Evolutionary conservation across 805 yeast genomes (phyloP).

Genomic region (Nakazawaea laoshanensis): DNA sequence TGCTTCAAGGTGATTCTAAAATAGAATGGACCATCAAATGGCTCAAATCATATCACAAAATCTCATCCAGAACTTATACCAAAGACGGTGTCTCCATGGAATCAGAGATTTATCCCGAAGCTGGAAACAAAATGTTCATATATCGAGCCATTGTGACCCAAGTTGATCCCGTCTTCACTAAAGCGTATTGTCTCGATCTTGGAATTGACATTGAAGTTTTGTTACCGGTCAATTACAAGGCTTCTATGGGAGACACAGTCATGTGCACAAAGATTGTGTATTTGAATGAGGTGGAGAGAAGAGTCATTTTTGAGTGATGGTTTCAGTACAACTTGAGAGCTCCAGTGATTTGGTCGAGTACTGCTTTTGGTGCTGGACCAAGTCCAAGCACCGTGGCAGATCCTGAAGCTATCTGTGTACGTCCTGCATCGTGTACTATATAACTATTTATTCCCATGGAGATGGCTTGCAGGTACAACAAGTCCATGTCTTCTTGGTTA

Average conservation of each 20-base stretch:
- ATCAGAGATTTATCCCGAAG: too few species aligned
- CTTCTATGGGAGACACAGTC: slow-evolving; percentile 34
- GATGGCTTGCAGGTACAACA: slow-evolving; percentile 72
- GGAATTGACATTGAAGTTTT: slow-evolving; percentile 37
- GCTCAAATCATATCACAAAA: slow-evolving; percentile 1
- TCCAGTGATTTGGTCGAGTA: slow-evolving; percentile 76
- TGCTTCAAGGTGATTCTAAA: slow-evolving; percentile 18
- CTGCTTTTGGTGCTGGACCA: slow-evolving; percentile 89
- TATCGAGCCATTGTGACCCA: too few species aligned
- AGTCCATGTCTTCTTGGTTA: slow-evolving; percentile 62
- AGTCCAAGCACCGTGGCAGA: slow-evolving; percentile 93
- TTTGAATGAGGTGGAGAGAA: slow-evolving; percentile 31
- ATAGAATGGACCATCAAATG: slow-evolving; percentile 21
- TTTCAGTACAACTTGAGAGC: slow-evolving; percentile 61
- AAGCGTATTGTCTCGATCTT: slow-evolving; percentile 38
- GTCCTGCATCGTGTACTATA: slow-evolving; percentile 91
- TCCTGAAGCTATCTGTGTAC: slow-evolving; percentile 95
- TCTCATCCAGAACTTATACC: too few species aligned
- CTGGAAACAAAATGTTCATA: too few species aligned
- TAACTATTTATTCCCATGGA: slow-evolving; percentile 71
- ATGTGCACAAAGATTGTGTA: slow-evolving; percentile 35
- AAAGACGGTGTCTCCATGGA: too few species aligned
- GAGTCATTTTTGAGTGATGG: slow-evolving; percentile 25
- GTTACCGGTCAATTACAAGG: slow-evolving; percentile 15
- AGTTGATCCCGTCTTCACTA: too few species aligned